phyloP scores from a whole-genome alignment of 768 basidiomycete species.

The Leccinum ochraceum region DNA sequence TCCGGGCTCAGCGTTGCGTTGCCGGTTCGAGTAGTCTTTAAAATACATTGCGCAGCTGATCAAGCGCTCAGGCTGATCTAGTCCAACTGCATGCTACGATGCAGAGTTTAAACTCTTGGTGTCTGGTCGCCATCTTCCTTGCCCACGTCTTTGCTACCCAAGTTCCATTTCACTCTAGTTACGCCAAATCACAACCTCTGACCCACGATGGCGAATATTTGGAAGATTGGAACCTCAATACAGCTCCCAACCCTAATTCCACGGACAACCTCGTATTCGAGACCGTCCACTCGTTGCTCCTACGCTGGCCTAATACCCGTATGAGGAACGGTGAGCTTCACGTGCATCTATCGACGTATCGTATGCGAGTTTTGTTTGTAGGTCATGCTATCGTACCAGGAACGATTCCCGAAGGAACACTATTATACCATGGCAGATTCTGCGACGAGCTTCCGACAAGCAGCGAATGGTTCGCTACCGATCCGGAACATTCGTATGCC shows the following conservation, averaged over 20 bases:
- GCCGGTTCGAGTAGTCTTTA: neutral
- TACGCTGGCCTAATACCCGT: constrained; percentile 45
- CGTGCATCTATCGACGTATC: neutral
- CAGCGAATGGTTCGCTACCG: constrained; percentile 34
- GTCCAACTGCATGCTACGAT: neutral
- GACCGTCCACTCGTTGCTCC: constrained; percentile 30
- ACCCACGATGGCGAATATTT: neutral
- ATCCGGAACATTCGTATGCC: constrained; percentile 38
- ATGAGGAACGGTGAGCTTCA: constrained; percentile 38
- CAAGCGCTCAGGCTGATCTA: neutral
- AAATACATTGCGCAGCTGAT: neutral
- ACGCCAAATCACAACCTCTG: neutral
- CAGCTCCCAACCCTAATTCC: constrained; percentile 8
- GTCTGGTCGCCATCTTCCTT: neutral
- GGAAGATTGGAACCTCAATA: constrained; percentile 2
- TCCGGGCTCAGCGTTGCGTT: neutral
- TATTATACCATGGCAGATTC: constrained; percentile 34
- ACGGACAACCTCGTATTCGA: constrained; percentile 32
- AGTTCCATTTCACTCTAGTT: neutral
- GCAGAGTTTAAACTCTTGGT: neutral
- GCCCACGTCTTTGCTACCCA: neutral
- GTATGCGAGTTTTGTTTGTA: neutral
- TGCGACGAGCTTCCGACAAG: constrained; percentile 19
- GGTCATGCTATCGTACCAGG: constrained; percentile 30
- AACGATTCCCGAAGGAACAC: constrained; percentile 33